Base-by-base conservation (phyloP, 495 filamentous ascomycete species). In the Collariella sp. region DNA sequence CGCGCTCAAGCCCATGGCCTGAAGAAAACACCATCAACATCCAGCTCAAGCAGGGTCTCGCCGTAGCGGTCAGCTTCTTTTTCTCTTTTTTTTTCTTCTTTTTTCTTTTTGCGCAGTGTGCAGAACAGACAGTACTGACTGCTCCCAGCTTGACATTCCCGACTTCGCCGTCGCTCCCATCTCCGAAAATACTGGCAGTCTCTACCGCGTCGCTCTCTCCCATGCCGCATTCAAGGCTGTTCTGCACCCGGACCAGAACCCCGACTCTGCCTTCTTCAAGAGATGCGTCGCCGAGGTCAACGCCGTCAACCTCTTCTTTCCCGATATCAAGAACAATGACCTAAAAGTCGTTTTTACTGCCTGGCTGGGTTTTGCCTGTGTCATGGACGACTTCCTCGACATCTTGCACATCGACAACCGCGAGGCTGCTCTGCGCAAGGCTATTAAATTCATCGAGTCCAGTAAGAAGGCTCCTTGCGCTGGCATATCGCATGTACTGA, bases 311-410 rank as follows among this genome's bases (percentile, higher is more conserved):
- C 52, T 53, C 26, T 62, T 56, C 40, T 62, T 62, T 13, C 60
- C 60, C 0, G 33, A 59, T 16, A n/a, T 62, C 29, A 23, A 35
- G 18, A 23, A 19, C 1, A 48, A 56, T 2, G 20, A 33, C 9
- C 15, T 62, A 16, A 45, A 29, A 1, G 52, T 59, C 19, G 10
- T 9, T 45, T 62, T 62, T 33, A 20, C 52, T 15, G 60, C 56
- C 7, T 62, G 56, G 60, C 40, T 62, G 15, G 49, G 45, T 2
- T 62, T 62, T 45, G 48, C 46, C 12, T 62, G 56, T 20, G 41
- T 36, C 33, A 55, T 62, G 41, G 60, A 62, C 23, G 56, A 62
- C 46, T 51, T 57, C 2, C 52, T 62, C 6, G 60, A 62, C 19
- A 47, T n/a, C 1, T 5, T 62, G 33, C 23, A 40, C 0, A 15